These are phyloP conservation scores for Mycosphaerella sp. DNA, from an alignment of 2,329 filamentous ascomycete species.

Conservation along the genomic window DNA sequence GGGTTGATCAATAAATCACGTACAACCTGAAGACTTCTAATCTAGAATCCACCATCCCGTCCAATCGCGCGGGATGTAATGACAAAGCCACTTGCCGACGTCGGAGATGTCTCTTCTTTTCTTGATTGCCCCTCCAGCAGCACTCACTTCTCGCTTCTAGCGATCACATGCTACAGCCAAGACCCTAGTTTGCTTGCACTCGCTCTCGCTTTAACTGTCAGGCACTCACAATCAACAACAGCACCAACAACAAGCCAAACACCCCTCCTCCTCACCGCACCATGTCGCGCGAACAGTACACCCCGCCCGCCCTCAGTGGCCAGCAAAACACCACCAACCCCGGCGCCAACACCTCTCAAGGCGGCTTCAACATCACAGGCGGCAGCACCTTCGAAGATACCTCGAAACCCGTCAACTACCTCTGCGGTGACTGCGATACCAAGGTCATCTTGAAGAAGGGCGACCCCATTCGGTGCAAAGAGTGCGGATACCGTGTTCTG, in stretches of 20 bases:
- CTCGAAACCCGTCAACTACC: conserved; percentile 43
- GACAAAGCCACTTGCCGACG: conserved; percentile 5
- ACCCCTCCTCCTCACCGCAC: neutral
- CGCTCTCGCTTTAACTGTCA: neutral
- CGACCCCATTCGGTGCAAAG: conserved; percentile 79
- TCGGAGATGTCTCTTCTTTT: neutral
- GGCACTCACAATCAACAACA: neutral
- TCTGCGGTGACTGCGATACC: conserved; percentile 76
- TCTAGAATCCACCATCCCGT: neutral
- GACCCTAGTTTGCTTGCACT: neutral
- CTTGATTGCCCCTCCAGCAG: too few species aligned
- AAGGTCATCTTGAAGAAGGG: conserved; percentile 69
- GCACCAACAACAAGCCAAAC: neutral
- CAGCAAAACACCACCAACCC: conserved; percentile 27
- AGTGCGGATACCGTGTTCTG: conserved; percentile 89
- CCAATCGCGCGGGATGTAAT: neutral
- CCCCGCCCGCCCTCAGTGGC: conserved; percentile 54
- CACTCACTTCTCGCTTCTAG: neutral
- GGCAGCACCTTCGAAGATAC: conserved; percentile 55
- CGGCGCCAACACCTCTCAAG: conserved; percentile 18
- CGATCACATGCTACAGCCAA: neutral
- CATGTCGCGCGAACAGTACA: conserved; percentile 65
- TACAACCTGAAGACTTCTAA: neutral
- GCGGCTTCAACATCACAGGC: conserved; percentile 40
- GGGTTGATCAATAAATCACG: neutral